These are phyloP conservation scores for Pseudopediastrum boryanum DNA, from an alignment of 139 green algal genomes.

Conservation along the genomic window DNA sequence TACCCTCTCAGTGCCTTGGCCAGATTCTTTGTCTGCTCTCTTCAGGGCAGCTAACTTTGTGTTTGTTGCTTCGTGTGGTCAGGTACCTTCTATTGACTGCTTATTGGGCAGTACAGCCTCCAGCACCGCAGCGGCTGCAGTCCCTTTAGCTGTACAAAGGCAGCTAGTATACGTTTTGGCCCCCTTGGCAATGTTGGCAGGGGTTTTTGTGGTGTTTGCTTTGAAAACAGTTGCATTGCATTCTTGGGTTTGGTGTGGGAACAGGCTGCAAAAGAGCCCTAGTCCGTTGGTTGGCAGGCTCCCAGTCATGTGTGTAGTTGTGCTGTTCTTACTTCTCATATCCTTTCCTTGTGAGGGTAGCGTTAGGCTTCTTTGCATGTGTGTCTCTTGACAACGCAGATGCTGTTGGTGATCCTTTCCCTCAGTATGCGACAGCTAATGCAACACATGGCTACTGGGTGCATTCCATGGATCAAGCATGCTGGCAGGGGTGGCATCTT, in stretches of 20 bases:
- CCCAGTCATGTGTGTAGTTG: background rate
- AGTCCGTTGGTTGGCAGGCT: too few species aligned
- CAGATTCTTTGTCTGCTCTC: background rate
- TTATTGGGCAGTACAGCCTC: too few species aligned
- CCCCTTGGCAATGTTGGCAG: background rate
- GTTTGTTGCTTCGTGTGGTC: background rate
- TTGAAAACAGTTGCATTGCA: too few species aligned
- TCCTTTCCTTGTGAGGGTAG: background rate
- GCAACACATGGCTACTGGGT: background rate
- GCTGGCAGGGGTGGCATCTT: background rate
- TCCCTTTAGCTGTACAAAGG: background rate
- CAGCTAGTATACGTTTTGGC: background rate
- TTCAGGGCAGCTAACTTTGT: background rate
- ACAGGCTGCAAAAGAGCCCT: too few species aligned
- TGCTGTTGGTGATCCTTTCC: background rate
- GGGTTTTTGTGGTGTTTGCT: background rate
- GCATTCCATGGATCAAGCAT: background rate
- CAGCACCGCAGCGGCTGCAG: background rate
- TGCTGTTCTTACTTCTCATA: slow-evolving; percentile 1
- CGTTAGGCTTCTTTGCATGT: background rate
- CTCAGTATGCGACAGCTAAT: slow-evolving; percentile 1
- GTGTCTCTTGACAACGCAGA: background rate
- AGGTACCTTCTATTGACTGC: slow-evolving; percentile 2
- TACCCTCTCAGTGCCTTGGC: background rate
- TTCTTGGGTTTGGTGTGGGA: too few species aligned